A percentile compares a stretch with the other conserved stretches of the same genome.
Conservation (phyloP, 2,329 filamentous ascomycete genomes). For the Septoria linicola region DNA sequence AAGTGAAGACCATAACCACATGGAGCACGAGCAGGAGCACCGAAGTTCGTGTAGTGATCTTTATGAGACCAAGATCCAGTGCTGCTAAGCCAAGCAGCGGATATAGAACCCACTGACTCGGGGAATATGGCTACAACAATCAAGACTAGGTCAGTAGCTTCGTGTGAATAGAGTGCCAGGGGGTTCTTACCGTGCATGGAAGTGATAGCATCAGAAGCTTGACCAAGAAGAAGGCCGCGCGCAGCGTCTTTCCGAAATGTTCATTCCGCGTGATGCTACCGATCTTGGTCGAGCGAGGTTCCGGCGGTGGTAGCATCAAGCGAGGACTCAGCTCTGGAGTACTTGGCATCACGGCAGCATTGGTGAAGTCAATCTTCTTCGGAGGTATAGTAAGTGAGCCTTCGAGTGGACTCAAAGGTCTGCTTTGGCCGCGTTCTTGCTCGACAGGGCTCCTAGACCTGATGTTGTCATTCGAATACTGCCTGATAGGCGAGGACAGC, state of each 20-base stretch:
- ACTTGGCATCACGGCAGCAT: background rate
- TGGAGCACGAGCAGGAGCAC: constrained; percentile 49
- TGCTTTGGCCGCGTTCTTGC: constrained; percentile 17
- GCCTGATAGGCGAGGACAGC: constrained; percentile 21
- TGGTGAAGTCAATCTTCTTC: constrained; percentile 7
- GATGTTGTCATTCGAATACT: constrained; percentile 21
- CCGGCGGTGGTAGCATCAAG: constrained; percentile 40
- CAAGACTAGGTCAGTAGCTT: too few species aligned
- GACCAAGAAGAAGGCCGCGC: constrained; percentile 62
- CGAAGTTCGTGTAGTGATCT: constrained; percentile 41
- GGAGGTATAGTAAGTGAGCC: constrained; percentile 9
- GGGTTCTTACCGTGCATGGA: constrained; percentile 56
- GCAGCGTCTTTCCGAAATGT: constrained; percentile 41
- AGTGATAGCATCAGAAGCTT: constrained; percentile 67
- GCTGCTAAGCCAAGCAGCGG: constrained; percentile 68
- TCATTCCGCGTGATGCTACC: constrained; percentile 39
- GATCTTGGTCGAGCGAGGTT: constrained; percentile 31
- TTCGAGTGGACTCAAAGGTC: constrained; percentile 14
- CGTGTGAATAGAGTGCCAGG: too few species aligned
- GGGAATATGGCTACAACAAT: constrained; percentile 56
- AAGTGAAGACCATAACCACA: constrained; percentile 44
- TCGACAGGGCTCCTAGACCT: constrained; percentile 24
- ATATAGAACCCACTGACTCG: constrained; percentile 63
- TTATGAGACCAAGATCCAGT: constrained; percentile 55
- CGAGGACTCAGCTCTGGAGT: constrained; percentile 32